Evolutionary conservation across 768 basidiomycete species (phyloP), one percentile per base, ranked within the genome.

Genomic region (Podaxis sp.): DNA sequence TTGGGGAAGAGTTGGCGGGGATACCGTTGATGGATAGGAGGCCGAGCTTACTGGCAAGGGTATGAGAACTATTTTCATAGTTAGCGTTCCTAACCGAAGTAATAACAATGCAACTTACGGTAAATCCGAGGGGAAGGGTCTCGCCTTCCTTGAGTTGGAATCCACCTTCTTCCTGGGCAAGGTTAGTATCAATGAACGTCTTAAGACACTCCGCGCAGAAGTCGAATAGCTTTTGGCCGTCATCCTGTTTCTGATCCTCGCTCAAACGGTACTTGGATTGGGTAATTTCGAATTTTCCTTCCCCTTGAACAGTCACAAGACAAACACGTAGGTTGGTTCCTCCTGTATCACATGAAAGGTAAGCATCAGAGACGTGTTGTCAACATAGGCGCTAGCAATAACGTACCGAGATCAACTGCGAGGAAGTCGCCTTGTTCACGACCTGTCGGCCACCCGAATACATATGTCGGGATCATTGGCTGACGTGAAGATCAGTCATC

Each of bases 301-400:
- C 84, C 26, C 97, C 97, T 68, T 91, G 87, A 2, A 99, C 80
- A 30, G 88, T 92, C 55, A 99, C 96, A 49, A 97, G 89, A 77
- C 97, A 99, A 49, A 98, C 97, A 49, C 97, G 95, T n/a, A 99
- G 84, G 72, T 99, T 99, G 24, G 96, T 99, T 38, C 96, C 96
- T 57, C 93, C 92, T 93, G 63, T 9, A 19, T 64, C 3, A 46
- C 58, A 63, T 17, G 52, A 36, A 42, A 52, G 46, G 26, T 26
- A 52, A 55, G 40, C 11, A 39, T 51, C 33, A 30, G 7, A 46
- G 49, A 64, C 48, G 63, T 56, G 59, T 54, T 63, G 40, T 22
- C 53, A 13, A 9, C 22, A 44, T 5, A 60, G 52, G 78, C 30
- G 40, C 51, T 19, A 19, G n/a, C 19, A 42, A 58, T 55, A 19